Conservation (phyloP, 495 filamentous ascomycete species). For the Penicillium soppii region DNA sequence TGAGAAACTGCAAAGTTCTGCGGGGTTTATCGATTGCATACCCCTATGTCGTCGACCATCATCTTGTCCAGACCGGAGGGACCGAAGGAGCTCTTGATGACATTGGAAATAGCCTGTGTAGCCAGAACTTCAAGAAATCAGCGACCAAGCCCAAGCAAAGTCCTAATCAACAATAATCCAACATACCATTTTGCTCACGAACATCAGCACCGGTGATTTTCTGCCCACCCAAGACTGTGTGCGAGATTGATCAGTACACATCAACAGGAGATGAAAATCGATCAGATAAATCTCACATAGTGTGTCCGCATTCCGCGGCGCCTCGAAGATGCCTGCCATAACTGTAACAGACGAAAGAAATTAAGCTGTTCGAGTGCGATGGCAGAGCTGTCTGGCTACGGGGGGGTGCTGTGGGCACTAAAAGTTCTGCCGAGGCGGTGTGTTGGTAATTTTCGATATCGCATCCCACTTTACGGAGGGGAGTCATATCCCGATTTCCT, state of each 20-base stretch:
- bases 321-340: slow-evolving; percentile 90
- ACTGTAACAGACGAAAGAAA: slow-evolving; percentile 24
- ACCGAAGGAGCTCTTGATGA: slow-evolving; percentile 97
- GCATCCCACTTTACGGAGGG: slow-evolving; percentile 45
- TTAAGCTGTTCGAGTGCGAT: slow-evolving; percentile 25
- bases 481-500: slow-evolving; percentile 25
- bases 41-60: slow-evolving; percentile 99
- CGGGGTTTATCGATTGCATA: slow-evolving; percentile 47
- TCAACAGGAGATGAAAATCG: background rate
- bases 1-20: slow-evolving; percentile 30
- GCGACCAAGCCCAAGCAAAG: slow-evolving; percentile 5
- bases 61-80: slow-evolving; percentile 98
- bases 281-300: slow-evolving; percentile 56
- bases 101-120: slow-evolving; percentile 96
- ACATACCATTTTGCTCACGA: slow-evolving; percentile 88
- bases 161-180: background rate
- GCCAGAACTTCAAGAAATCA: slow-evolving; percentile 66
- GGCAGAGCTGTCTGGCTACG: slow-evolving; percentile 34
- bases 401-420: slow-evolving; percentile 36
- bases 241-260: slow-evolving; percentile 32
- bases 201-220: slow-evolving; percentile 96
- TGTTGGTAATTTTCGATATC: slow-evolving; percentile 23
- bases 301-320: slow-evolving; percentile 81
- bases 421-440: slow-evolving; percentile 53
- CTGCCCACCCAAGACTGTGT: slow-evolving; percentile 79